Percentiles rank a stretch among this genome's conserved stretches.
Evolutionary conservation across 495 filamentous ascomycete genomes (phyloP).

Genomic region (Beverwykella pulmonaria): DNA sequence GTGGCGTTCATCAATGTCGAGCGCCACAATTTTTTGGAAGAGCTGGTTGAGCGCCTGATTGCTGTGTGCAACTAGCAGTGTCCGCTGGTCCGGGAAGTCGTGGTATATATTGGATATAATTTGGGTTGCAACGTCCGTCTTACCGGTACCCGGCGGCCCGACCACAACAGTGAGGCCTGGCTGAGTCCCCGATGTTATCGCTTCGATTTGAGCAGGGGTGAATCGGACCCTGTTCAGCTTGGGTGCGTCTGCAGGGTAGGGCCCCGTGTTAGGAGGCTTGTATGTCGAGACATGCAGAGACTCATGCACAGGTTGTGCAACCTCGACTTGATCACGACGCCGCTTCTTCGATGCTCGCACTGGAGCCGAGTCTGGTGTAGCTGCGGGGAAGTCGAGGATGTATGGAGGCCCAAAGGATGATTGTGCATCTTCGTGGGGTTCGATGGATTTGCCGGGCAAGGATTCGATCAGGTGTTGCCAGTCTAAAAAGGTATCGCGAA

Average conservation of each 20-base stretch:
- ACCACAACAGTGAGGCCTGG: slow-evolving; percentile 94
- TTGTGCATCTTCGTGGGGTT: slow-evolving; percentile 68
- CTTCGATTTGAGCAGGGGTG: slow-evolving; percentile 87
- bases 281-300: slow-evolving; percentile 85
- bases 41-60: slow-evolving; percentile 98
- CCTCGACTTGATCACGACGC: slow-evolving; percentile 69
- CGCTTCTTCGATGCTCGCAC: slow-evolving; percentile 71
- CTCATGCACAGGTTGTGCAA: slow-evolving; percentile 61
- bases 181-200: slow-evolving; percentile 90
- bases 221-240: slow-evolving; percentile 84
- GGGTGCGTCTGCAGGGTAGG: slow-evolving; percentile 86
- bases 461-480: slow-evolving; percentile 93
- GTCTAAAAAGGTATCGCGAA: slow-evolving; percentile 89
- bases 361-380: slow-evolving; percentile 45
- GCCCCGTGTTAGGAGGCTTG: slow-evolving; percentile 85
- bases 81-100: slow-evolving; percentile 91
- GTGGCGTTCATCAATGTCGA: slow-evolving; percentile 96
- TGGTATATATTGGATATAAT: slow-evolving; percentile 99
- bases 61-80: slow-evolving; percentile 91
- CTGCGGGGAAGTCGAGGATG: slow-evolving; percentile 64
- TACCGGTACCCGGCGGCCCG: slow-evolving; percentile 93
- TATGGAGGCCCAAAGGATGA: slow-evolving; percentile 87
- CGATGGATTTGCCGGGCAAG: slow-evolving; percentile 79
- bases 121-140: slow-evolving; percentile 97
- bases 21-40: slow-evolving; percentile 94